Conservation (phyloP, 2,329 filamentous ascomycete genomes). For the Pseudogymnoascus sp. region DNA sequence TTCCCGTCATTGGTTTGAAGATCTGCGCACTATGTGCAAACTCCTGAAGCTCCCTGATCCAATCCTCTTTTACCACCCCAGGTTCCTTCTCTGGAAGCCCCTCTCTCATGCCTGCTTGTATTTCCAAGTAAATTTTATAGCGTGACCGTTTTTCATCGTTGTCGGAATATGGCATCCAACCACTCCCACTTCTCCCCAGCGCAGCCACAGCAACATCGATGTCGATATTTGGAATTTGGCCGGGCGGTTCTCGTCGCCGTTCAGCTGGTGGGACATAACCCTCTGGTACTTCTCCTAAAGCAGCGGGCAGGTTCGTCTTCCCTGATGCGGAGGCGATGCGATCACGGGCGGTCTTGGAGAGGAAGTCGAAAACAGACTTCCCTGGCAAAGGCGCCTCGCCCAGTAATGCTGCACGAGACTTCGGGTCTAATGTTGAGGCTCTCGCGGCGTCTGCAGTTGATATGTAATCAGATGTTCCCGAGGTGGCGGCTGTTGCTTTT, state of each 20-base stretch:
- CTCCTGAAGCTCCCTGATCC: constrained; percentile 68
- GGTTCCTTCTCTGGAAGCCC: constrained; percentile 44
- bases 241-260: constrained; percentile 50
- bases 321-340: constrained; percentile 69
- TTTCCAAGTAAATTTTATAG: constrained; percentile 74
- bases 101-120: constrained; percentile 55
- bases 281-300: constrained; percentile 62
- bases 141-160: constrained; percentile 69
- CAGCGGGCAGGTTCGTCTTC: constrained; percentile 66
- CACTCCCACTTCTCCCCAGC: constrained; percentile 53
- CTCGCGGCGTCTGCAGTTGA: constrained; percentile 73
- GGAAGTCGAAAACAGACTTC: constrained; percentile 92
- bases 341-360: constrained; percentile 69
- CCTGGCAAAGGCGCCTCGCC: constrained; percentile 75
- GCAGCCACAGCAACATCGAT: constrained; percentile 60
- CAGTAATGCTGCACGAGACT: constrained; percentile 66
- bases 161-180: constrained; percentile 77
- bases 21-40: constrained; percentile 64
- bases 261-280: constrained; percentile 55
- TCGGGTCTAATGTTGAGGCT: constrained; percentile 64
- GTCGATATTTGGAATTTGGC: constrained; percentile 55
- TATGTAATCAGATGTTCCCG: constrained; percentile 38
- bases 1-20: constrained; percentile 83
- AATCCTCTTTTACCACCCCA: constrained; percentile 56
- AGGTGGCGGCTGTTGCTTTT: constrained; percentile 35